Evolutionary conservation across 495 filamentous ascomycete genomes (phyloP), one percentile per base, ranked within the genome.

Genomic region (Aspergillus asperescens): DNA sequence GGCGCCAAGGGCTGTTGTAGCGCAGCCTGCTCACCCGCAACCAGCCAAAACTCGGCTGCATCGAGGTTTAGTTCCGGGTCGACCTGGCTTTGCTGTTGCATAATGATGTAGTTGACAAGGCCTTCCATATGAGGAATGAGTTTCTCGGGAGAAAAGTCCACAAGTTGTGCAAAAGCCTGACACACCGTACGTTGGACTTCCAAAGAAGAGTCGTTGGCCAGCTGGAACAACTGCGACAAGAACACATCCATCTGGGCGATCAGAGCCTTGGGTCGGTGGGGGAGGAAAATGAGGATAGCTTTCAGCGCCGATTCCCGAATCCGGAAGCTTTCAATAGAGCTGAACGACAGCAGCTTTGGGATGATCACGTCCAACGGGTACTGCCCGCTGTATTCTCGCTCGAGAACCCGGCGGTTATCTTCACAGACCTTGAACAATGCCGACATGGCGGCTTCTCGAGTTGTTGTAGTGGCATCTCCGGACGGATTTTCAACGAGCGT

Each of bases 31-130:
- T 96, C 94, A 23, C 91, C 91, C 25, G 95, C 83, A 43, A 87
- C 87, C 42, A 99, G 81, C 90, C 92, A 99, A 63, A 99, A 99
- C 68, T 97, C 93, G 7, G 94, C 92, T 13, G 93, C 93, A 66
- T 97, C 93, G 29, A 93, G 82, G 35, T 91, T 89, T 42, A 97
- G 78, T 43, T 97, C 93, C 43, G 89, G 87, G 58, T 96, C 91
- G 25, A 93, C 87, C 34, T 71, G 70, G 52, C 84, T 89, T 59
- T 84, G 80, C 66, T 98, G 93, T 65, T 97, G 92, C 22, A 82
- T 71, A 53, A 96, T 77, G 69, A 95, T 95, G 66, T 95, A 99
- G 63, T 90, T 86, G 24, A 97, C 91, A 48, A 99, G 76, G 1
- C 88, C 93, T 49, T 77, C 76, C 72, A 99, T 85, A 62, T 97